A percentile compares a stretch with the other conserved stretches of the same genome.
These are phyloP conservation scores for Camelina hispida DNA, from an alignment of 345 rosid species.

Conservation along the genomic window DNA sequence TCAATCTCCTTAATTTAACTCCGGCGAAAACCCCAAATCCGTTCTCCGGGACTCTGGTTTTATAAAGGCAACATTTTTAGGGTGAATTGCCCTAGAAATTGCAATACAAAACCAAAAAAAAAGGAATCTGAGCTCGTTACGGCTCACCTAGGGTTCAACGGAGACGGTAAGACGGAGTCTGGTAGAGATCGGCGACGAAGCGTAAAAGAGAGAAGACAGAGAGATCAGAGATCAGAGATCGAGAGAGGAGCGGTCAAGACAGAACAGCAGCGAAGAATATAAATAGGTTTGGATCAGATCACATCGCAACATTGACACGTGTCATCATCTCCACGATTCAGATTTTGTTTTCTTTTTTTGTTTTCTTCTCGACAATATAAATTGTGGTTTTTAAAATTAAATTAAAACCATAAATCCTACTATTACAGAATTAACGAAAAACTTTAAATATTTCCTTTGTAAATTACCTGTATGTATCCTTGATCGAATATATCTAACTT, in stretches of 20 bases:
- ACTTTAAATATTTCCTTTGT: no score
- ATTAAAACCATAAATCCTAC: no score
- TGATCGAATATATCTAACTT: no score
- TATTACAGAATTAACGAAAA: no score
- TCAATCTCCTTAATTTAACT: slow-evolving; percentile 15
- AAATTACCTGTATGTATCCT: no score
- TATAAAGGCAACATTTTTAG: slow-evolving; percentile 17
- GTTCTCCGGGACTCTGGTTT: slow-evolving; percentile 14
- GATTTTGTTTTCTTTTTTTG: background rate
- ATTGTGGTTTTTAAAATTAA: no score
- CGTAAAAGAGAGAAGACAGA: slow-evolving; percentile 35
- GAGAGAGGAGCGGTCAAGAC: slow-evolving; percentile 59
- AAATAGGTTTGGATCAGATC: slow-evolving; percentile 99
- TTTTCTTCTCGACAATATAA: no score
- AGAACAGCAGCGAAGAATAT: slow-evolving; percentile 76
- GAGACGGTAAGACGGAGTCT: slow-evolving; percentile 12
- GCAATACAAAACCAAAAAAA: background rate
- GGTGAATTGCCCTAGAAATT: background rate
- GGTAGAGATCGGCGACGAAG: slow-evolving; percentile 41
- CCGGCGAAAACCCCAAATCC: background rate
- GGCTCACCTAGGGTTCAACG: slow-evolving; percentile 39
- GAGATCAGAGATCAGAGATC: slow-evolving; percentile 32
- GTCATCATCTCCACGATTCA: slow-evolving; percentile 50
- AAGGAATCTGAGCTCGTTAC: background rate
- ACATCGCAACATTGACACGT: slow-evolving; percentile 57